Percentiles rank a stretch among this genome's conserved stretches.
Conservation (phyloP, 148 eudicot species). For the Vaccinium myrtillus region DNA sequence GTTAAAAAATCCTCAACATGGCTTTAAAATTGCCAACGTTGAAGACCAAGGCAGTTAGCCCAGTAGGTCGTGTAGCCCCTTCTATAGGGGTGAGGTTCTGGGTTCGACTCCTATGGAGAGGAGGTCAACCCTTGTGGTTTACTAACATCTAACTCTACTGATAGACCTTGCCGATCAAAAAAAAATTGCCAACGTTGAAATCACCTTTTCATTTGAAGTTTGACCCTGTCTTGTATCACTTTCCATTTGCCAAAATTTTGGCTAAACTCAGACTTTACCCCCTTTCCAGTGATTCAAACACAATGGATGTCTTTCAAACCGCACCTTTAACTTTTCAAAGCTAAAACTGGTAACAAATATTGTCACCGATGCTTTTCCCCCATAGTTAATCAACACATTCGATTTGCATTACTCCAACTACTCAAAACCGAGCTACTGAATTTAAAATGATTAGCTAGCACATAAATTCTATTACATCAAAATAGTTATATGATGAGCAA, state of each 20-base stretch:
- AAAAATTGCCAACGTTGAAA: neutral
- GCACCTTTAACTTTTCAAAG: neutral
- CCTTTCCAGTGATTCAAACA: neutral
- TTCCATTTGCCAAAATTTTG: neutral
- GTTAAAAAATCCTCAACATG: neutral
- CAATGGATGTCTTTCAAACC: neutral
- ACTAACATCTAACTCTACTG: too few species aligned
- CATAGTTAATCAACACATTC: neutral
- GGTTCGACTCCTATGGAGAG: too few species aligned
- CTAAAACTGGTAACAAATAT: neutral
- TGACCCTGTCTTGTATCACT: neutral
- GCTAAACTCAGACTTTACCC: neutral
- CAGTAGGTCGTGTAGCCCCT: too few species aligned
- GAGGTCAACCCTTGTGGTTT: too few species aligned
- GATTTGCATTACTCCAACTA: neutral
- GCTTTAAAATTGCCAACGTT: conserved; percentile 1
- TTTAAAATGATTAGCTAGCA: neutral
- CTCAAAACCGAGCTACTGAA: neutral
- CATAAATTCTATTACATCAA: neutral
- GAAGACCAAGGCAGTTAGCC: neutral
- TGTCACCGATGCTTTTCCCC: neutral
- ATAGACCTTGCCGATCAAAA: too few species aligned
- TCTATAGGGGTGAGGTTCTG: too few species aligned
- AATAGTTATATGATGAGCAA: neutral
- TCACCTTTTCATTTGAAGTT: neutral